A percentile compares a stretch with the other conserved stretches of the same genome.
phyloP scores from a whole-genome alignment of 371 early-diverging fungal species.

The Lichtheimia hyalospora region DNA sequence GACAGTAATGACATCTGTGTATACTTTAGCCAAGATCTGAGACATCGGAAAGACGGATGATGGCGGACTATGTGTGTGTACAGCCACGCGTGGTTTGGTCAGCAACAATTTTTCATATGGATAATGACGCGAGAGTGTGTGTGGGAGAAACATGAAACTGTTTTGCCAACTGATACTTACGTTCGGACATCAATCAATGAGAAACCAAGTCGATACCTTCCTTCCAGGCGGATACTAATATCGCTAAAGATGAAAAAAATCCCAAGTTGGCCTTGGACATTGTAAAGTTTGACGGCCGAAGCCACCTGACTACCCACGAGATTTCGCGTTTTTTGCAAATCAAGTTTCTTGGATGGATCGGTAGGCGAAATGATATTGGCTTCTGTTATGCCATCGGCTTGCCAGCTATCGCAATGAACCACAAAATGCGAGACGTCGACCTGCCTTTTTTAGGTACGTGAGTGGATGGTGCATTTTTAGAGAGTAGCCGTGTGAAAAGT shows the following conservation, averaged over 20 bases:
- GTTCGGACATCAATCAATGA: slow-evolving; percentile 51
- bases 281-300: slow-evolving; percentile 63
- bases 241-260: slow-evolving; percentile 80
- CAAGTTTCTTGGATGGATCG: slow-evolving; percentile 2
- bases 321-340: slow-evolving; percentile 40
- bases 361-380: slow-evolving; percentile 19
- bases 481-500: slow-evolving; percentile 2
- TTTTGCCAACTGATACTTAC: slow-evolving; percentile 29
- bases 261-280: slow-evolving; percentile 65
- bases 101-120: neutral
- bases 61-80: neutral
- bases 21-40: slow-evolving; percentile 29
- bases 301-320: slow-evolving; percentile 74
- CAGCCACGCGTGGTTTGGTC: neutral
- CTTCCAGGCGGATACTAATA: slow-evolving; percentile 67
- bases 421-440: slow-evolving; percentile 21
- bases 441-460: neutral
- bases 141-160: neutral
- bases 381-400: slow-evolving; percentile 26
- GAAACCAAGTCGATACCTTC: slow-evolving; percentile 63
- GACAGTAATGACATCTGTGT: slow-evolving; percentile 57
- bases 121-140: too few species aligned
- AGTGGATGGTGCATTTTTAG: neutral
- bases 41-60: slow-evolving; percentile 13
- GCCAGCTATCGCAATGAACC: slow-evolving; percentile 24